Base-by-base conservation (phyloP, 805 yeast genomes). In the Ogataea wickerhamii region DNA sequence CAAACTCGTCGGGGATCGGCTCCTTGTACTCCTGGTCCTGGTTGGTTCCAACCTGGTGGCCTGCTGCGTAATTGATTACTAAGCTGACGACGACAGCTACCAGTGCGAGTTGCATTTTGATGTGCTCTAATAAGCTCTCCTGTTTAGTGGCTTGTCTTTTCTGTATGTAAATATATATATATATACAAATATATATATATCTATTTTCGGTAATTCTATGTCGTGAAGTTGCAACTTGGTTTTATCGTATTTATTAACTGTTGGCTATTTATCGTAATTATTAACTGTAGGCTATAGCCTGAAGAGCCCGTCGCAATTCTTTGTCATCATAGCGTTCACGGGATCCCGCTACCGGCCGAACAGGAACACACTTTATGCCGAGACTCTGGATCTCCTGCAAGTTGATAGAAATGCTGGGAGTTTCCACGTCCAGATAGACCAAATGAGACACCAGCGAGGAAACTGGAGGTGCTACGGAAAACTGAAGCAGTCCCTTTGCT, bases 371-470 rank as follows among this genome's bases (percentile, higher is more conserved):
- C 21, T 49, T 45, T 16, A 82, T 64, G 0, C 81, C 80, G 35
- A 63, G 53, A 2, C 37, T 26, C 25, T 62, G 61, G 19, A 82
- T 58, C 2, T 47, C 45, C 0, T 52, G 54, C n/a, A 53, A 48
- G 41, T 79, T 76, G 14, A 81, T 80, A 5, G 42, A 47, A 17
- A 82, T 75, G 32, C 72, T 72, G 1, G 31, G n/a, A 14, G 80
- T 68, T 18, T 67, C 55, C n/a, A n/a, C n/a, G 18, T 66, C 62
- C 57, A 80, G 60, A 56, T 77, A 77, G 13, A 83, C 58, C 36
- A 85, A 55, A 58, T 84, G 87, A 1, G 88, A 80, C 2, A 86
- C 68, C 40, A 75, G 75, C 11, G 71, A 37, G 19, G 17, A 28
- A 4, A 46, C 28, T 3, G 43, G 55, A 18, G 57, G 56, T 73